Base-by-base conservation (phyloP, 805 yeast genomes). In the Myxozyma melibiosi region DNA sequence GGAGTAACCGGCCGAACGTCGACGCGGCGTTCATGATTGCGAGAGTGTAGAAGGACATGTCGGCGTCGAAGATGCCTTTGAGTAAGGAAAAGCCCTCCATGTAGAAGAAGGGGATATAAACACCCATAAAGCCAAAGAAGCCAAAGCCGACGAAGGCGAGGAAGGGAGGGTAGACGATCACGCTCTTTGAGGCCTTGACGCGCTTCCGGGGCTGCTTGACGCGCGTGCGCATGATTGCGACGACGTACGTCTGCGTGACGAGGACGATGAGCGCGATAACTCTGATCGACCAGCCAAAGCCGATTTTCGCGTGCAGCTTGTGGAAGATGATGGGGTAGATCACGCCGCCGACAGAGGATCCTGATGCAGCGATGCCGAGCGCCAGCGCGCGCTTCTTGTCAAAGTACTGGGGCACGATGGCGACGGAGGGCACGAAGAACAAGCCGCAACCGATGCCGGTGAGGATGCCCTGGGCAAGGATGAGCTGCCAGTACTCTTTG, bases 281-380 rank as follows among this genome's bases (percentile, higher is more conserved):
- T 47, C 85, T 72, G 44, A 78, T 71, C 1, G 83, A 76, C 85
- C 85, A 82, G 7, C 71, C 74, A 63, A 79, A 81, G 0, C 85
- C 85, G 20, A 80, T 73, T n/a, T 68, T 65, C 5, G 66, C 61
- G 50, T 76, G 74, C 45, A 80, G 67, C 22, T 66, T 67, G 45
- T 77, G 73, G 18, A 80, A 72, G 72, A 77, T 72, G 40, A 78
- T 67, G 9, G 84, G 81, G 66, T 76, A 79, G 20, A 77, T 55
- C 50, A 78, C 69, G 11, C 83, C 81, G 2, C 84, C 84, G 9
- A 79, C 64, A 2, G 81, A 75, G 0, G 83, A 80, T 7, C 85
- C 85, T 6, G 76, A 64, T 0, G 81, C 78, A 0, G 78, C 78
- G 4, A 79, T 57, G 2, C 81, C 79, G 18, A 74, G 71, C 4